Conservation (phyloP, 139 green algal species). For the Coelastrella sp. region DNA sequence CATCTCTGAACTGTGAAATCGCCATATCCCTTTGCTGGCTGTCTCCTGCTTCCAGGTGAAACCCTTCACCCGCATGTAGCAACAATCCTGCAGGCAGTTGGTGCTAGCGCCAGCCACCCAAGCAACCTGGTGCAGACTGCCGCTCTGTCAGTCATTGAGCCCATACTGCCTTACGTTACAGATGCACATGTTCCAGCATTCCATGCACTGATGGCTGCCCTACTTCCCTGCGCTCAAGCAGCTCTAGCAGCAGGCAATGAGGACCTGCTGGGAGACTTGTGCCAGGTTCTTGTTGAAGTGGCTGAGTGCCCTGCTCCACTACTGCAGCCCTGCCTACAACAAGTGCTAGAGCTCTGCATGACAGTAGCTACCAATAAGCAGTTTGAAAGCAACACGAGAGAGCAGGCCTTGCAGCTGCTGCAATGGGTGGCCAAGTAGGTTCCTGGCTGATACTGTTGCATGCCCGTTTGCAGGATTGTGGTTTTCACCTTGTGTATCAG, state of each 20-base stretch:
- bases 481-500: too few relatives aligned
- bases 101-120: slow-evolving; percentile 60
- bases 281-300: slow-evolving; percentile 71
- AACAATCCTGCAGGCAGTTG: slow-evolving; percentile 59
- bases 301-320: slow-evolving; percentile 58
- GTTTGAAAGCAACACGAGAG: slow-evolving; percentile 65
- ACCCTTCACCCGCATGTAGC: slow-evolving; percentile 58
- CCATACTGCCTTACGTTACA: slow-evolving; percentile 55
- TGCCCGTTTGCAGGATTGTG: too few relatives aligned
- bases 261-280: slow-evolving; percentile 57
- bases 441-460: background rate
- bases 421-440: slow-evolving; percentile 64
- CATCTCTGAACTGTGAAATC: too few relatives aligned
- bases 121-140: slow-evolving; percentile 57
- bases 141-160: slow-evolving; percentile 65
- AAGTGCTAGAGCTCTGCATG: slow-evolving; percentile 65
- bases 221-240: slow-evolving; percentile 55
- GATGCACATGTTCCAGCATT: slow-evolving; percentile 49
- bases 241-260: slow-evolving; percentile 50
- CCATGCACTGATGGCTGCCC: slow-evolving; percentile 57
- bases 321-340: slow-evolving; percentile 61
- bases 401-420: slow-evolving; percentile 74
- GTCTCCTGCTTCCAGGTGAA: too few relatives aligned
- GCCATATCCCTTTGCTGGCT: background rate
- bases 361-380: slow-evolving; percentile 53